Evolutionary conservation across 2,329 filamentous ascomycete genomes (phyloP).

Genomic region (Biscogniauxia sp.): DNA sequence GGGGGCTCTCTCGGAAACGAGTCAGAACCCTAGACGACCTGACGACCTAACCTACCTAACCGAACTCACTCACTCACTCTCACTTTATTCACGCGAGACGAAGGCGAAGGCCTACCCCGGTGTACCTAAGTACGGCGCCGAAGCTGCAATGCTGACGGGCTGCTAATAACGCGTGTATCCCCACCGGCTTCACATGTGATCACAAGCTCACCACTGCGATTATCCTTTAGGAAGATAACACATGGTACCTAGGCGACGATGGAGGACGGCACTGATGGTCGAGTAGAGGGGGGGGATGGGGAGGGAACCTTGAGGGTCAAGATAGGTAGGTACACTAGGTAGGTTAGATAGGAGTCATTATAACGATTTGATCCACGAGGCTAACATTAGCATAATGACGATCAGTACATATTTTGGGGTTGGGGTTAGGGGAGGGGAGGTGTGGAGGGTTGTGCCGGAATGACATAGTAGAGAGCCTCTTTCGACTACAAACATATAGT

Average conservation of each 20-base stretch:
- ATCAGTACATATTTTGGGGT: neutral
- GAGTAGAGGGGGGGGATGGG: too few relatives aligned
- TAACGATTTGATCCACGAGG: neutral
- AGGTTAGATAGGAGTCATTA: too few relatives aligned
- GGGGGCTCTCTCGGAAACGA: neutral
- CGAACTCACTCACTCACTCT: too few relatives aligned
- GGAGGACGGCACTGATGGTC: neutral
- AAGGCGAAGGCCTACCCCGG: neutral
- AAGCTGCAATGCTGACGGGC: neutral
- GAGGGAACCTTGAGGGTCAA: neutral
- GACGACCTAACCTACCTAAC: neutral
- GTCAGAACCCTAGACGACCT: too few relatives aligned
- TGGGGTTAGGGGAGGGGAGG: too few relatives aligned
- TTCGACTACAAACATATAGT: neutral
- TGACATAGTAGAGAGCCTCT: neutral
- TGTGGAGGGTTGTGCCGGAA: neutral
- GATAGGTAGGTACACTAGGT: neutral
- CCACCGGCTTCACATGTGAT: neutral
- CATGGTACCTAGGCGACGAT: neutral
- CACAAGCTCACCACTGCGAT: neutral
- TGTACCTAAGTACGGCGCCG: neutral
- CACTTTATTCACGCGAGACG: neutral
- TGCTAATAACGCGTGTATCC: neutral
- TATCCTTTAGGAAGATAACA: neutral
- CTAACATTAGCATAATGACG: neutral